Percentiles rank a stretch among this genome's conserved stretches.
Conservation (phyloP, 2,329 filamentous ascomycete genomes). For the Sporothrix euskadiensis region DNA sequence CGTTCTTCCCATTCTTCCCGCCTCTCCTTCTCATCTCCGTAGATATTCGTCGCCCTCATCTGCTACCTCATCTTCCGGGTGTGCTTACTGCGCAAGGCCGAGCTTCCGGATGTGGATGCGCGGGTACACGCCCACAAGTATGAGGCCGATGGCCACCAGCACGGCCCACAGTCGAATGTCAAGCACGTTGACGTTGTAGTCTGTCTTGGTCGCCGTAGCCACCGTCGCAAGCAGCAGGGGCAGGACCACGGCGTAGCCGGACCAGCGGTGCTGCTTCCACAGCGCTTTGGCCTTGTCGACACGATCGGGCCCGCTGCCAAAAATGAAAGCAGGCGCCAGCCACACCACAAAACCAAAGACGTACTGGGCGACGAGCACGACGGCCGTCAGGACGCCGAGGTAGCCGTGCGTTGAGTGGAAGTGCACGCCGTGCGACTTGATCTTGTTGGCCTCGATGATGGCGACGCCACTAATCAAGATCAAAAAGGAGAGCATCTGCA, state of each 20-base stretch:
- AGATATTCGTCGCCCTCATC: neutral
- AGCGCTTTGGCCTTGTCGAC: constrained; percentile 75
- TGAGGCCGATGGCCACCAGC: constrained; percentile 63
- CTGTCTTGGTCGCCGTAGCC: constrained; percentile 71
- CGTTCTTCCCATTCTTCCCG: neutral
- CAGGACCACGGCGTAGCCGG: constrained; percentile 68
- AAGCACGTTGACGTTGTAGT: constrained; percentile 68
- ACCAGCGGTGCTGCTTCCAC: constrained; percentile 85
- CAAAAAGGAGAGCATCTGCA: constrained; percentile 67
- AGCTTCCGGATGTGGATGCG: constrained; percentile 83
- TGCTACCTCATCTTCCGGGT: neutral
- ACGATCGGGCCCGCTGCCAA: constrained; percentile 74
- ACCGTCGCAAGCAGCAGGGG: constrained; percentile 70
- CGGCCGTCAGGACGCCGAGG: constrained; percentile 74
- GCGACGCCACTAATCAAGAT: constrained; percentile 64
- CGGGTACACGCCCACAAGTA: constrained; percentile 71
- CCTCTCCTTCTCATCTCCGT: neutral
- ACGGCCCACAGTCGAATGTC: constrained; percentile 76
- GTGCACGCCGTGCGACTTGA: constrained; percentile 64
- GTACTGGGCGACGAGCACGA: constrained; percentile 70
- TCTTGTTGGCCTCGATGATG: constrained; percentile 84
- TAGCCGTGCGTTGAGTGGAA: constrained; percentile 81
- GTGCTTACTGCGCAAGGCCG: constrained; percentile 45
- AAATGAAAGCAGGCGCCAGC: constrained; percentile 65
- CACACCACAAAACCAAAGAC: constrained; percentile 81